phyloP scores from a whole-genome alignment of 139 green algal genomes.

The Pycnococcus provasolii region DNA sequence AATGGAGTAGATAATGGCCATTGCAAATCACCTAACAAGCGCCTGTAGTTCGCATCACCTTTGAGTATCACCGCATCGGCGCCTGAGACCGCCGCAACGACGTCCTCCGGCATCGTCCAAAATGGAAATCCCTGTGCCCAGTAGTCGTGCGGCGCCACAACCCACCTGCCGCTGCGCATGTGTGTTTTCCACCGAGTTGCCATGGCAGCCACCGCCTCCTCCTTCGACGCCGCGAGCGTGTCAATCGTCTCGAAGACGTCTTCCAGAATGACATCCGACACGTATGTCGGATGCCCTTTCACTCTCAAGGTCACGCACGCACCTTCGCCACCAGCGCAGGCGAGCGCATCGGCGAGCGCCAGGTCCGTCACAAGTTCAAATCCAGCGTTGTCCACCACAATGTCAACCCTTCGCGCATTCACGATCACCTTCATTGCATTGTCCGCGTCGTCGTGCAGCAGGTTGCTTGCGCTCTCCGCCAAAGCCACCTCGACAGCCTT shows the following conservation, averaged over 20 bases:
- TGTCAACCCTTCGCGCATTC: conserved; percentile 3
- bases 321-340: neutral
- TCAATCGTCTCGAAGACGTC: conserved; percentile 20
- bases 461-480: conserved; percentile 2
- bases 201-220: neutral
- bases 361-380: conserved; percentile 32
- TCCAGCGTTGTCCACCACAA: conserved; percentile 37
- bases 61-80: conserved; percentile 22
- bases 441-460: neutral
- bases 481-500: conserved; percentile 22
- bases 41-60: conserved; percentile 37
- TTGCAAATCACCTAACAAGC: conserved; percentile 24
- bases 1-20: conserved; percentile 23
- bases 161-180: conserved; percentile 19
- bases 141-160: conserved; percentile 23
- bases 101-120: conserved; percentile 26
- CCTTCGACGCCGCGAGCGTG: neutral
- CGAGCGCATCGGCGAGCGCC: conserved; percentile 22
- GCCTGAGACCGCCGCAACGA: neutral
- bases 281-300: conserved; percentile 34
- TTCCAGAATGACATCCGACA: conserved; percentile 28
- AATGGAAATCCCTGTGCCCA: conserved; percentile 31
- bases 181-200: conserved; percentile 11
- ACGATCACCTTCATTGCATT: no score
- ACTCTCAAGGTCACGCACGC: conserved; percentile 4